Evolutionary conservation across 202 grass and related monocot genomes (phyloP).

Genomic region (Setaria viridis): DNA sequence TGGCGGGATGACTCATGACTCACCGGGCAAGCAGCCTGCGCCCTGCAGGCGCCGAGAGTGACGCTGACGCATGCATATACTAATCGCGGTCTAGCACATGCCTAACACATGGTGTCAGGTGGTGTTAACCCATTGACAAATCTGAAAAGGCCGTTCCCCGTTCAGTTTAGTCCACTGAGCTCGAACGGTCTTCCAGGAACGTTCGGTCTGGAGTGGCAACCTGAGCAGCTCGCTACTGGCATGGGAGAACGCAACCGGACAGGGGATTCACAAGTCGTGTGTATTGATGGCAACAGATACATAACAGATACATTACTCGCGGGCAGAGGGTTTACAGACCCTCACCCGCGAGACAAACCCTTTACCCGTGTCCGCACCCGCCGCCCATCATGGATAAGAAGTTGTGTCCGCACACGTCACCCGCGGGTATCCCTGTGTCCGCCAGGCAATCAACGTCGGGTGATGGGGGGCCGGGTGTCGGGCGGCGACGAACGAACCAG

Average conservation of each 20-base stretch:
- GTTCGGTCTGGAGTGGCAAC: not conserved
- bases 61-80: not conserved
- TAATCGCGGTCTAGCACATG: not conserved
- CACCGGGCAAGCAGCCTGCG: not conserved
- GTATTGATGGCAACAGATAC: too few relatives aligned
- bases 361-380: too few relatives aligned
- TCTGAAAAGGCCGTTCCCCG: not conserved
- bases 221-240: not conserved
- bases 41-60: not conserved
- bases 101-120: constrained; percentile 18
- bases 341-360: too few relatives aligned
- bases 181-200: constrained; percentile 42
- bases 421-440: too few relatives aligned
- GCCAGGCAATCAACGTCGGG: too few relatives aligned
- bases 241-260: constrained; percentile 4
- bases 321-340: too few relatives aligned
- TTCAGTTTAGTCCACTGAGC: not conserved
- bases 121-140: not conserved
- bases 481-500: too few relatives aligned
- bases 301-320: too few relatives aligned
- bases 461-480: too few relatives aligned
- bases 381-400: too few relatives aligned
- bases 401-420: too few relatives aligned
- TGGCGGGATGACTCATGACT: not conserved
- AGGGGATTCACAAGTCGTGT: constrained; percentile 34